Evolutionary conservation across 768 basidiomycete species (phyloP).

Genomic region (Rhizopogon rudus): DNA sequence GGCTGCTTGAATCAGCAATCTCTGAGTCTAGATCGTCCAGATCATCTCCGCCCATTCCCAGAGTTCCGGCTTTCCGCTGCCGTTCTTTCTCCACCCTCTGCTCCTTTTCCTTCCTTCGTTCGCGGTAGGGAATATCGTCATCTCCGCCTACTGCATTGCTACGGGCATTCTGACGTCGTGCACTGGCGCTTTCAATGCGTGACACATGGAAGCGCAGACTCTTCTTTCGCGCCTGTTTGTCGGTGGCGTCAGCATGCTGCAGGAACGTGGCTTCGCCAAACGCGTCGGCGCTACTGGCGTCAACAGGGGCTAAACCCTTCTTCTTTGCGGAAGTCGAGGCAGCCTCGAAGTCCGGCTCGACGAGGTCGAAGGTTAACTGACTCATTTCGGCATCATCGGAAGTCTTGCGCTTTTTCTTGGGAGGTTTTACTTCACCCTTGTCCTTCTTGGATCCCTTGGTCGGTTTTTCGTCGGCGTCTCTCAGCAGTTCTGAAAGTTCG

Average conservation of each 20-base stretch:
- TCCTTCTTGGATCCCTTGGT: conserved; percentile 14
- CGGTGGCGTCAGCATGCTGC: conserved; percentile 65
- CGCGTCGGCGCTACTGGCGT: conserved; percentile 22
- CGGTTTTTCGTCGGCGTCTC: conserved; percentile 36
- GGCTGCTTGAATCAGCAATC: conserved; percentile 21
- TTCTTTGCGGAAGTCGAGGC: conserved; percentile 22
- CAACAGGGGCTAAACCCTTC: conserved; percentile 14
- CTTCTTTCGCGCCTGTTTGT: conserved; percentile 79
- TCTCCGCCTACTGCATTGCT: conserved; percentile 77
- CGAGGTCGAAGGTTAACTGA: conserved; percentile 62
- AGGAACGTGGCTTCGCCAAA: conserved; percentile 76
- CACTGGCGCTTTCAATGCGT: conserved; percentile 79
- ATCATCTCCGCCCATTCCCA: conserved; percentile 58
- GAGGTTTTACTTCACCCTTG: conserved; percentile 26
- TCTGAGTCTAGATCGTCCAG: conserved; percentile 55
- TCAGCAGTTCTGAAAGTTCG: conserved; percentile 54
- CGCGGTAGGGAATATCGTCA: conserved; percentile 90
- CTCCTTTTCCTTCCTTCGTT: conserved; percentile 62
- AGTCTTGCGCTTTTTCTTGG: conserved; percentile 64
- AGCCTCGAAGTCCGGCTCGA: conserved; percentile 64
- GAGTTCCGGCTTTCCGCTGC: conserved; percentile 29
- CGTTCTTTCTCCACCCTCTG: conserved; percentile 44
- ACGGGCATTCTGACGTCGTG: conserved; percentile 70
- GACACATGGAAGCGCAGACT: conserved; percentile 91
- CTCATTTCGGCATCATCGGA: conserved; percentile 14